Evolutionary conservation across 257 asterid species (phyloP), one percentile per base, ranked within the genome.

Genomic region (Solanum gracilifrons): DNA sequence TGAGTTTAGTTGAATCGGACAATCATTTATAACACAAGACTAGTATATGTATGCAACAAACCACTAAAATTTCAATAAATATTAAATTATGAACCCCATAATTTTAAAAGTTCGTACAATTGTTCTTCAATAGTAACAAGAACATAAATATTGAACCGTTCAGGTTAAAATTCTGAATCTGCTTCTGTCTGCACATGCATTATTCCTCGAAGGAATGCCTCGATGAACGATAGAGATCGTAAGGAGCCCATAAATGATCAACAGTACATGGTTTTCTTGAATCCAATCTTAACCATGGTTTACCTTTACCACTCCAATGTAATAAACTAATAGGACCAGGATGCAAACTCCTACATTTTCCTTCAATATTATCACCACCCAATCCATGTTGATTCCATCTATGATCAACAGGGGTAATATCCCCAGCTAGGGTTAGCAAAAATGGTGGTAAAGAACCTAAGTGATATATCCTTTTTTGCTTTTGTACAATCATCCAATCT

Each of bases 221-320:
- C 2, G 87, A 79, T 3, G 93, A 92, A 20, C 88, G 88, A 58
- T 89, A 92, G 11, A 90, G 92, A 90, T 92, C 93, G 4, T 90
- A 90, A 23, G 94, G 92, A 2, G 92, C 89, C 94, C 94, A 89
- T 29, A 89, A n/a, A 86, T 90, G 87, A 73, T 92, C 91, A 29
- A 92, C 93, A 58, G 68, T 87, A 25, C 94, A 89, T 7, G 93
- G 93, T 74, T 66, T 87, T 33, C 92, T 89, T 21, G 92, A 88
- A 83, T 92, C 93, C 84, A 92, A 77, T 85, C 93, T 88, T 48
- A 92, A 71, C 93, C 93, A 92, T 18, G 92, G 93, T 82, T 92
- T 92, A 18, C 92, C 93, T 5, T 92, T 92, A 32, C 93, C 93
- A 89, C 93, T 92, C 93, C 93, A 92, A 82, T 92, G 94, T n/a